These are phyloP conservation scores for Ilex aquifolium DNA, from an alignment of 257 asterid genomes.

Conservation along the genomic window DNA sequence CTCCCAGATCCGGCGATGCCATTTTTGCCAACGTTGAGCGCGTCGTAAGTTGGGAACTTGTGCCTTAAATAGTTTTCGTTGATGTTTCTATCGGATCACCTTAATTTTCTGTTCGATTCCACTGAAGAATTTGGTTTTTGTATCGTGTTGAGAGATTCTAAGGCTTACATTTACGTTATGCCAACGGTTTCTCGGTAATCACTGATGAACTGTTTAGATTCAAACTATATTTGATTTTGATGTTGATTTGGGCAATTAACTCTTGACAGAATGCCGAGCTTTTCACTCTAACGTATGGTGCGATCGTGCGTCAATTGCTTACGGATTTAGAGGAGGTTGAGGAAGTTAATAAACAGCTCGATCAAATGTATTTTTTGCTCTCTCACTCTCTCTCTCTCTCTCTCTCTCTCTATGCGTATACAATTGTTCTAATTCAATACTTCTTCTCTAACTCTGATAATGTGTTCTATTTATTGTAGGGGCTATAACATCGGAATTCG, in stretches of 20 bases:
- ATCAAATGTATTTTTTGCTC: slow-evolving; percentile 57
- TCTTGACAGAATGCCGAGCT: slow-evolving; percentile 73
- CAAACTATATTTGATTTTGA: background rate
- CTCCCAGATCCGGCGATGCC: slow-evolving; percentile 46
- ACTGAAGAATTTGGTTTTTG: too few species aligned
- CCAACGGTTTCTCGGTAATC: too few species aligned
- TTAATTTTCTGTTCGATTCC: background rate
- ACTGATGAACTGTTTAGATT: too few species aligned
- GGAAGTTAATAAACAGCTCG: slow-evolving; percentile 96
- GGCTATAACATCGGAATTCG: slow-evolving; percentile 87
- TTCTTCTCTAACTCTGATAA: too few species aligned
- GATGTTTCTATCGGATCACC: background rate
- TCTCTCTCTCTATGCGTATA: background rate
- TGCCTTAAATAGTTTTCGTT: background rate
- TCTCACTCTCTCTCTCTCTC: background rate
- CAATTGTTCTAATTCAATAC: background rate
- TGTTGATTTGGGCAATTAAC: background rate
- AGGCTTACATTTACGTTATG: too few species aligned
- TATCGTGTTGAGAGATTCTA: background rate
- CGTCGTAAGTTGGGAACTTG: slow-evolving; percentile 23
- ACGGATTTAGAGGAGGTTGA: slow-evolving; percentile 99
- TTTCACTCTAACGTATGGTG: slow-evolving; percentile 89
- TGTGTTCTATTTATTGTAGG: slow-evolving; percentile 33
- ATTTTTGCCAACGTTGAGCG: slow-evolving; percentile 49
- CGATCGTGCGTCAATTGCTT: slow-evolving; percentile 86